These are phyloP conservation scores for Phytophthora sansomeana DNA, from an alignment of 352 stramenopile species.

Conservation along the genomic window DNA sequence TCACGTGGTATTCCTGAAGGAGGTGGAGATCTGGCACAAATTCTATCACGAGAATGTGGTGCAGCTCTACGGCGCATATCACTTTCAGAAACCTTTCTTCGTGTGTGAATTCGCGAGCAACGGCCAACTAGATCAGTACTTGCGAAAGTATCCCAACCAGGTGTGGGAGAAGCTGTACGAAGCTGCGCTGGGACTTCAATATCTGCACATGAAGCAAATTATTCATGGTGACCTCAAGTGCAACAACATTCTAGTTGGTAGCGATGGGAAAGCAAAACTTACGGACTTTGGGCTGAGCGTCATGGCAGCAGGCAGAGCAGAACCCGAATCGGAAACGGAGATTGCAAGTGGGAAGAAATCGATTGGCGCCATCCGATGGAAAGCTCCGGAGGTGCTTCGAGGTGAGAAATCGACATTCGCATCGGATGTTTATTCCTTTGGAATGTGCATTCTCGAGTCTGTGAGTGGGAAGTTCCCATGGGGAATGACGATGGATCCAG, in stretches of 20 bases:
- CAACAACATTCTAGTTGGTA: background rate
- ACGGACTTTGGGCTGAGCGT: background rate
- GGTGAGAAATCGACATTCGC: background rate
- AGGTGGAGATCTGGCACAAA: slow-evolving; percentile 24
- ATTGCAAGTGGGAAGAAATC: background rate
- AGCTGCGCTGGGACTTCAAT: slow-evolving; percentile 53
- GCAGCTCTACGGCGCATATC: slow-evolving; percentile 13
- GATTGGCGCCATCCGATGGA: background rate
- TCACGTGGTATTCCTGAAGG: slow-evolving; percentile 15
- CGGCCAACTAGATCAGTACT: slow-evolving; percentile 18
- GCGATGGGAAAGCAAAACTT: background rate
- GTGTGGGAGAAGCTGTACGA: slow-evolving; percentile 34
- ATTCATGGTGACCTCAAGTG: slow-evolving; percentile 81
- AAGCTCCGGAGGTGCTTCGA: background rate
- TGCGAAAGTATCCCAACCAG: slow-evolving; percentile 1
- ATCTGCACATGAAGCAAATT: slow-evolving; percentile 48
- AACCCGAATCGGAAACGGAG: background rate
- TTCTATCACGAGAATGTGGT: slow-evolving; percentile 17
- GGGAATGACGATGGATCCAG: too few relatives aligned
- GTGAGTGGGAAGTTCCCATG: too few relatives aligned
- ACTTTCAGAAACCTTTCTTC: slow-evolving; percentile 13
- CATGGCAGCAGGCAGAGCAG: background rate
- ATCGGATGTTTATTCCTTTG: too few relatives aligned
- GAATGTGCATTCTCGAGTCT: too few relatives aligned
- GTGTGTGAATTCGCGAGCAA: slow-evolving; percentile 21